Evolutionary conservation across 73 alveolate genomes (phyloP).

Genomic region (Paraurostyla sp.): DNA sequence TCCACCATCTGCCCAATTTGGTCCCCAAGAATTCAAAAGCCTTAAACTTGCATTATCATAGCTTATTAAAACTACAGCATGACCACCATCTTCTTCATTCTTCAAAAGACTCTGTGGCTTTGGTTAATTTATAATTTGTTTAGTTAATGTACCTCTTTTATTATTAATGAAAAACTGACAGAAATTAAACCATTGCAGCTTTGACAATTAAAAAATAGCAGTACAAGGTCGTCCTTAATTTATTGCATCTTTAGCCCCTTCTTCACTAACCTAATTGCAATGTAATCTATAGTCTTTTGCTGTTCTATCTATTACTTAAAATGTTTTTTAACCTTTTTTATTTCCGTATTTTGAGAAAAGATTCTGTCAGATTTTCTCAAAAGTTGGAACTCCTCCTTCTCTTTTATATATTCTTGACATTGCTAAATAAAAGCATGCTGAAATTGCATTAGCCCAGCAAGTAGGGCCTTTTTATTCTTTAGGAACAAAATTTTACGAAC

Average conservation of each 20-base stretch:
- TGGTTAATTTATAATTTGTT: neutral
- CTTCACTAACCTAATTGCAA: neutral
- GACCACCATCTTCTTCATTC: neutral
- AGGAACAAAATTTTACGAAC: neutral
- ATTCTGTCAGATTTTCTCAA: neutral
- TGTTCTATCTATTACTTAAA: neutral
- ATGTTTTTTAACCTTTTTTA: neutral
- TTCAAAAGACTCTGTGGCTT: neutral
- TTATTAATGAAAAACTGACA: neutral
- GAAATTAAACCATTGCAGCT: neutral
- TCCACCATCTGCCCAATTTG: neutral
- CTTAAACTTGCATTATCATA: neutral
- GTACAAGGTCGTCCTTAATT: neutral
- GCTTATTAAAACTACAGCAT: neutral
- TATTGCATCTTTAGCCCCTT: neutral
- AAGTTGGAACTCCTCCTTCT: neutral
- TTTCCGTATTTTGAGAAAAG: neutral
- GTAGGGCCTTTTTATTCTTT: neutral
- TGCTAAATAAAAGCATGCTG: neutral
- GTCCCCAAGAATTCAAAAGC: neutral
- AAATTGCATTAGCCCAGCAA: slow-evolving; percentile 25
- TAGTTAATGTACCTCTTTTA: neutral
- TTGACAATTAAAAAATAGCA: neutral
- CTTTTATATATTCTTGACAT: neutral
- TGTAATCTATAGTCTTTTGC: neutral